phyloP scores from a whole-genome alignment of 2,329 filamentous ascomycete genomes.

The Verticillium longisporum region DNA sequence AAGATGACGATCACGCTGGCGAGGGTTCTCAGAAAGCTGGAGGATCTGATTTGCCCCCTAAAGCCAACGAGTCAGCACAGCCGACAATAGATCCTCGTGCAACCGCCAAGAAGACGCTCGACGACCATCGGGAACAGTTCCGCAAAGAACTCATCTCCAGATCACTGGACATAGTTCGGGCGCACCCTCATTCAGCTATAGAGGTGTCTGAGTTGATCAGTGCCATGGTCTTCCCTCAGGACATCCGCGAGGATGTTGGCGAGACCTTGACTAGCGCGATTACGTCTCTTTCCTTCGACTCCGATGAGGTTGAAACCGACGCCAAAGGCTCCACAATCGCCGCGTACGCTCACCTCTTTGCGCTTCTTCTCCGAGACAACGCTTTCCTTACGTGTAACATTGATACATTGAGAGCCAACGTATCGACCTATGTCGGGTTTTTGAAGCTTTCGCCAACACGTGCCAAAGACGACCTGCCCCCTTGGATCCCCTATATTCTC shows the following conservation, averaged over 20 bases:
- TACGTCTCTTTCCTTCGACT: constrained; percentile 51
- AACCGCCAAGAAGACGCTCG: constrained; percentile 70
- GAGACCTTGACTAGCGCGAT: constrained; percentile 79
- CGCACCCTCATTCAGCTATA: constrained; percentile 81
- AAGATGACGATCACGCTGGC: constrained; percentile 7
- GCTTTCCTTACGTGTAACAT: constrained; percentile 73
- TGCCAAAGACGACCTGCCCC: constrained; percentile 70
- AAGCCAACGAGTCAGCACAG: neutral
- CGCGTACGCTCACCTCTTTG: constrained; percentile 86
- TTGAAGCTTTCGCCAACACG: constrained; percentile 64
- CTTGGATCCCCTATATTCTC: constrained; percentile 87
- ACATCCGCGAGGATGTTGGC: constrained; percentile 64
- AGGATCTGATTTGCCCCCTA: neutral
- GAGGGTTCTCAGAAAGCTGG: neutral
- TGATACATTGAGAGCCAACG: constrained; percentile 68
- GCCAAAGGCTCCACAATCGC: constrained; percentile 59
- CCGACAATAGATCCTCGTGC: constrained; percentile 10
- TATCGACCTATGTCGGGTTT: constrained; percentile 70
- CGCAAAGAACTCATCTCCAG: constrained; percentile 77
- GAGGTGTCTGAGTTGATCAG: constrained; percentile 84
- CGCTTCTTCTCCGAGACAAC: constrained; percentile 76
- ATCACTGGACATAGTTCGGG: constrained; percentile 82
- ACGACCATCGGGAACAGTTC: constrained; percentile 65
- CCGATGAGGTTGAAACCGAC: constrained; percentile 58
- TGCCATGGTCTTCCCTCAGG: constrained; percentile 58